Base-by-base conservation (phyloP, 2,329 filamentous ascomycete species). In the Aspergillus chevalieri region DNA sequence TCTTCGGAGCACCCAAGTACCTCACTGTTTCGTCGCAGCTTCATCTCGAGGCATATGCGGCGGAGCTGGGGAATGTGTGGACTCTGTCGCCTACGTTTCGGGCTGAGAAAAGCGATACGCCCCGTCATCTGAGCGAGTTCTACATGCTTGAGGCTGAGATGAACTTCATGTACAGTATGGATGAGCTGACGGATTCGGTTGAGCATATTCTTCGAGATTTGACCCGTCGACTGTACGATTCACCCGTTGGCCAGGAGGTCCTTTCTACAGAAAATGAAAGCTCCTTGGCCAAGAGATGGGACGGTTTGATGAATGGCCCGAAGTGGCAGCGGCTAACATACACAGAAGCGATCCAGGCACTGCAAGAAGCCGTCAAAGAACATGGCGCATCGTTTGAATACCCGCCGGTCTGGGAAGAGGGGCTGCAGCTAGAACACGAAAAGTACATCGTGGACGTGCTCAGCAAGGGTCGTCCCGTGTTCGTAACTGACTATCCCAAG, bases 71-170 rank as follows among this genome's bases (percentile, higher is more conserved):
- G 36, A 89, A 87, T 59, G 93, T 97, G 6, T 98, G 93, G 91
- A 87, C 91, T 1, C 73, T 98, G 9, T 93, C 91, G 4, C 93
- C 93, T 2, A 94, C 90, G 0, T 98, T 98, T 65, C 83, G 93
- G 34, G 93, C 93, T 3, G 93, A 96, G 68, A 85, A 84, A 65
- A 96, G 90, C 69, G 91, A 97, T 64, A 97, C 93, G 0, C 85
- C 90, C 5, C 84, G 93, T 24, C 93, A 98, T 70, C 76, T 98
- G 53, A 95, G 89, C 73, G 93, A 98, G 65, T 97, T 98, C 63
- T 97, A 97, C 72, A 97, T 98, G 93, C 80, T 98, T 2, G 93
- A 98, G 70, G 91, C 85, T 14, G 93, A 98, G 69, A 76, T 91
- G 65, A 85, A 83, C 61, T 95, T 95, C 66, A 80, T 85, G 39